Evolutionary conservation across 2,329 filamentous ascomycete genomes (phyloP).

Genomic region (Cladophialophora exuberans): DNA sequence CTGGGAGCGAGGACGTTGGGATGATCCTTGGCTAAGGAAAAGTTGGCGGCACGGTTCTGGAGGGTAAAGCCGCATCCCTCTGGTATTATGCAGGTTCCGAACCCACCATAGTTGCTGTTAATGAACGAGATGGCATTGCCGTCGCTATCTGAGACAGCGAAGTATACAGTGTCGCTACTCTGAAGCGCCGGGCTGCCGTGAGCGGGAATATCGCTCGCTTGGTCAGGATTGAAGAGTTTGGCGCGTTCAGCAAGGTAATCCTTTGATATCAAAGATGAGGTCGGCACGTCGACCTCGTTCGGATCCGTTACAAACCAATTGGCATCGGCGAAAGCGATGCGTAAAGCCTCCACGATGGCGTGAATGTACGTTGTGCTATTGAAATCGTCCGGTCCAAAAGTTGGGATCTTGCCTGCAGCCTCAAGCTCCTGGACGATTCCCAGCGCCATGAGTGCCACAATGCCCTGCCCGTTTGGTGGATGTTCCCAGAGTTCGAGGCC

Average conservation of each 20-base stretch:
- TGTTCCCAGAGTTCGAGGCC: constrained; percentile 88
- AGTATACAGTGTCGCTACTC: constrained; percentile 92
- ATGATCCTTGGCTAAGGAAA: constrained; percentile 70
- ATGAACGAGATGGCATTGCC: constrained; percentile 96
- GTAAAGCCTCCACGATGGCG: constrained; percentile 81
- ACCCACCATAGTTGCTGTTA: constrained; percentile 87
- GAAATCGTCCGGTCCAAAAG: constrained; percentile 71
- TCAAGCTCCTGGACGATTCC: constrained; percentile 90
- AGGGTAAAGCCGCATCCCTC: constrained; percentile 86
- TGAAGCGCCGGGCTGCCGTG: constrained; percentile 84
- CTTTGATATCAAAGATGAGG: constrained; percentile 69
- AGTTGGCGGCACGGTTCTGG: constrained; percentile 88
- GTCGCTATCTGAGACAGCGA: constrained; percentile 75
- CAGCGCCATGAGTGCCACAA: constrained; percentile 90
- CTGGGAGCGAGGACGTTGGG: constrained; percentile 78
- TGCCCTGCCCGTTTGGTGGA: constrained; percentile 93
- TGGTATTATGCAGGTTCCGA: constrained; percentile 86
- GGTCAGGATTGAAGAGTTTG: constrained; percentile 62
- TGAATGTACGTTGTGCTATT: constrained; percentile 83
- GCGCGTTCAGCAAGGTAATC: constrained; percentile 73
- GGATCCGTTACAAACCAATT: constrained; percentile 84
- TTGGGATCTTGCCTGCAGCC: constrained; percentile 71
- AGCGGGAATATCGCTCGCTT: constrained; percentile 53
- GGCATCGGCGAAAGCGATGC: constrained; percentile 87
- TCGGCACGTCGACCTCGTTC: constrained; percentile 57